phyloP scores from a whole-genome alignment of 2,329 filamentous ascomycete species.

The Monilinia laxa region DNA sequence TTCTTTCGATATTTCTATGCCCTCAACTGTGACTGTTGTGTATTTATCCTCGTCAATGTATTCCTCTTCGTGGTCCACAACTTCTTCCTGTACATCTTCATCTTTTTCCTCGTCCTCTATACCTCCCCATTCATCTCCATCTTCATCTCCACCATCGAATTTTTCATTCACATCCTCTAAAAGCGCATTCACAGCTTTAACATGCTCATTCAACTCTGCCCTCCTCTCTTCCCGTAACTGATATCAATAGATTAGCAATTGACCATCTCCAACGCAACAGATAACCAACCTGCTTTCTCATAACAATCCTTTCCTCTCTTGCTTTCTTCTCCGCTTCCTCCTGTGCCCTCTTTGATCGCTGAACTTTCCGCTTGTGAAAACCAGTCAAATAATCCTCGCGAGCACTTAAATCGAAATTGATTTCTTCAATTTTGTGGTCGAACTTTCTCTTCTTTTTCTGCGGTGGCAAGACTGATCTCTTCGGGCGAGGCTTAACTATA shows the following conservation, averaged over 20 bases:
- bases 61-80: conserved; percentile 78
- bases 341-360: conserved; percentile 80
- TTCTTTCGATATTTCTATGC: conserved; percentile 75
- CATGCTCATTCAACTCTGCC: conserved; percentile 77
- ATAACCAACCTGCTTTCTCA: conserved; percentile 69
- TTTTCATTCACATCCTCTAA: conserved; percentile 40
- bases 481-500: conserved; percentile 59
- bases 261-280: neutral
- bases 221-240: conserved; percentile 83
- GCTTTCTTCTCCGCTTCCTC: conserved; percentile 76
- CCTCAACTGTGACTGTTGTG: conserved; percentile 91
- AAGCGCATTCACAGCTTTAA: conserved; percentile 68
- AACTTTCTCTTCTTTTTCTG: conserved; percentile 67
- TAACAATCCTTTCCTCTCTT: conserved; percentile 70
- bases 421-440: conserved; percentile 63
- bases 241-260: conserved; percentile 24
- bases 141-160: conserved; percentile 43
- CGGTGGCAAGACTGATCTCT: conserved; percentile 57
- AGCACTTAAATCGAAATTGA: conserved; percentile 78
- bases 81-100: conserved; percentile 51
- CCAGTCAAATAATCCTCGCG: conserved; percentile 88
- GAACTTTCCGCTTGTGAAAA: conserved; percentile 93
- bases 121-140: conserved; percentile 42
- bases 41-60: conserved; percentile 96
- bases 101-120: conserved; percentile 51